Conservation (phyloP, 257 asterid species). For the Eustoma russellianum region DNA sequence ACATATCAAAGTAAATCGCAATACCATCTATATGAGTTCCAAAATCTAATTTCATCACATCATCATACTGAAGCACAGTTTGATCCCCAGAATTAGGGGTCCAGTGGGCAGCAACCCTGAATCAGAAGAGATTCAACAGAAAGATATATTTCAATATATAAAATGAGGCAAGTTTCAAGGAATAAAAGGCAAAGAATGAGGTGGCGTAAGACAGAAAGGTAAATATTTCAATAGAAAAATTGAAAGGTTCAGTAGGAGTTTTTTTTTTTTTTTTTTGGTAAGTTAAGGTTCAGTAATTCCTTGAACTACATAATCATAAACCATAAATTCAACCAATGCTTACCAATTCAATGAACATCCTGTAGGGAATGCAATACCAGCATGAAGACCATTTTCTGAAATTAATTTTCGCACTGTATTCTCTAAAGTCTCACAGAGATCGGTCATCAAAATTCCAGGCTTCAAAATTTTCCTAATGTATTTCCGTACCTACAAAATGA, state of each 20-base stretch:
- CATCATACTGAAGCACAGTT: conserved; percentile 95
- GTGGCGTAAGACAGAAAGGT: background rate
- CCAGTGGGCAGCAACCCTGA: conserved; percentile 99
- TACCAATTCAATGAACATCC: conserved; percentile 98
- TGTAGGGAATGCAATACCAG: conserved; percentile 99
- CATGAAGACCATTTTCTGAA: conserved; percentile 93
- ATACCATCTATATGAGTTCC: conserved; percentile 98
- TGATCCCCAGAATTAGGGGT: conserved; percentile 94
- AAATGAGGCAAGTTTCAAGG: background rate
- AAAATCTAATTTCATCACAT: conserved; percentile 96
- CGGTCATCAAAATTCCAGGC: conserved; percentile 98
- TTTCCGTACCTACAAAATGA: conserved; percentile 61
- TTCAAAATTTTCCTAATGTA: conserved; percentile 61
- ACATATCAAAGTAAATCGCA: background rate
- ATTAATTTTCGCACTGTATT: conserved; percentile 83
- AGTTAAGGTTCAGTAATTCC: no score
- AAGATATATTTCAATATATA: background rate
- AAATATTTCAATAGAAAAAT: background rate
- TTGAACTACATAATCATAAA: background rate
- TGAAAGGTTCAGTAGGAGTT: background rate
- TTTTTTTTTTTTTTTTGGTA: no score
- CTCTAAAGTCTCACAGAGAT: conserved; percentile 95
- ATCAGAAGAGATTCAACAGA: background rate
- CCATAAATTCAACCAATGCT: background rate
- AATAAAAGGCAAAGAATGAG: background rate